phyloP scores from a whole-genome alignment of 176 grass and related monocot species.

The Musa schizocarpa region DNA sequence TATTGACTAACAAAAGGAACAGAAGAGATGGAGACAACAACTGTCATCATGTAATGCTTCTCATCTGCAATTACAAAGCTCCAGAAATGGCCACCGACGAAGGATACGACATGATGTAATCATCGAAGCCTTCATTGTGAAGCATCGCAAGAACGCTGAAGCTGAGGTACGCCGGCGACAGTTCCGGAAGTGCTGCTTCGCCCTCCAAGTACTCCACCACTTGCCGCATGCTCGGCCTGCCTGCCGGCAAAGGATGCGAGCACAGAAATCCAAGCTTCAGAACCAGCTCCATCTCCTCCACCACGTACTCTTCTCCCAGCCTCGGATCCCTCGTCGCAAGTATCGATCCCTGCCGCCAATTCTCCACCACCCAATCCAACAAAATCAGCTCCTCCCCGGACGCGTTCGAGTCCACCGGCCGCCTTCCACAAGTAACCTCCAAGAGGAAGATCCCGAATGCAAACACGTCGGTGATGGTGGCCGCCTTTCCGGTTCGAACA shows the following conservation, averaged over 20 bases:
- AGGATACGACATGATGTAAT: not conserved
- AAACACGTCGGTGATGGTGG: constrained; percentile 42
- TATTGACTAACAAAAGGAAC: too few species aligned
- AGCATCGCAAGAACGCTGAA: constrained; percentile 11
- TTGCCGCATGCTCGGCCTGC: constrained; percentile 30
- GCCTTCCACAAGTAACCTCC: constrained; percentile 32
- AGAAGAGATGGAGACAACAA: not conserved
- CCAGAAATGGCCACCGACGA: not conserved
- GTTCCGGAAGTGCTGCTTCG: constrained; percentile 11
- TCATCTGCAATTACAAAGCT: not conserved
- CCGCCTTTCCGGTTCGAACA: constrained; percentile 20
- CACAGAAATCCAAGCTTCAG: constrained; percentile 32
- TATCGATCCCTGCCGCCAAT: constrained; percentile 15
- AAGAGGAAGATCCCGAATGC: constrained; percentile 41
- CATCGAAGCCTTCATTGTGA: constrained; percentile 3
- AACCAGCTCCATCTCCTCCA: constrained; percentile 15
- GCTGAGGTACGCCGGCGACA: constrained; percentile 9
- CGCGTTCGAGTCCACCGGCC: constrained; percentile 20
- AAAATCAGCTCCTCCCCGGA: not conserved
- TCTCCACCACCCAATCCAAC: constrained; percentile 29
- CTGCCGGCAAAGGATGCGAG: constrained; percentile 27
- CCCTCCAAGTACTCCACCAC: constrained; percentile 26
- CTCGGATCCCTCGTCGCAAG: not conserved
- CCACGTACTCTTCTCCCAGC: not conserved
- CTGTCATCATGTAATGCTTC: not conserved